phyloP scores from a whole-genome alignment of 768 basidiomycete species.

The Boletus vermiculosoides region DNA sequence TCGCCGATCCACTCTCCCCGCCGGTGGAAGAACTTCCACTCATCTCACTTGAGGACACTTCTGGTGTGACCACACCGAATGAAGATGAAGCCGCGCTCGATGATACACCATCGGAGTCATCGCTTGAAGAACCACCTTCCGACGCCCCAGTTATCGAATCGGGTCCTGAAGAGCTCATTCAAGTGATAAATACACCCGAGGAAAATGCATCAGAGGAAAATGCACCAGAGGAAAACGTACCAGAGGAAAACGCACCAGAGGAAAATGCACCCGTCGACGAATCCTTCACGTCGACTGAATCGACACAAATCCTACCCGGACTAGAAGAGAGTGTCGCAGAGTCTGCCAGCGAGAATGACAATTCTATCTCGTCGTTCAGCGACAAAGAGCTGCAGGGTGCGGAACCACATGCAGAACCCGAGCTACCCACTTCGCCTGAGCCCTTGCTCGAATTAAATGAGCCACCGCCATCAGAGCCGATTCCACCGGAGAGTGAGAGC shows the following conservation, averaged over 20 bases:
- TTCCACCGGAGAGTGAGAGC: slow-evolving; percentile 34
- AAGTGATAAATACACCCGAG: background rate
- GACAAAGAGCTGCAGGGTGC: background rate
- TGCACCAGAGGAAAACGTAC: slow-evolving; percentile 5
- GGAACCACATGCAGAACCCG: slow-evolving; percentile 9
- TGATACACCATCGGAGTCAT: slow-evolving; percentile 2
- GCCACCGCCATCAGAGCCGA: slow-evolving; percentile 32
- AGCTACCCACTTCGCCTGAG: slow-evolving; percentile 4
- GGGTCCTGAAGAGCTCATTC: slow-evolving; percentile 7
- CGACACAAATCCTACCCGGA: background rate
- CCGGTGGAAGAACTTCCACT: slow-evolving; percentile 29
- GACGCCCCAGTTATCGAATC: slow-evolving; percentile 10
- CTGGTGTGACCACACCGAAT: background rate
- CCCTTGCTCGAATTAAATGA: slow-evolving; percentile 28
- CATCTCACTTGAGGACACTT: slow-evolving; percentile 24
- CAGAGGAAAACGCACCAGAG: background rate
- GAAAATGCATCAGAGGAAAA: slow-evolving; percentile 6
- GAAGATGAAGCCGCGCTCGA: background rate
- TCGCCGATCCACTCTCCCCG: slow-evolving; percentile 24
- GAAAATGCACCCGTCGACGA: slow-evolving; percentile 2
- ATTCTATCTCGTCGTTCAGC: background rate
- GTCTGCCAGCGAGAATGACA: slow-evolving; percentile 8
- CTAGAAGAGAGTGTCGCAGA: slow-evolving; percentile 4
- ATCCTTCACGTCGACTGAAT: slow-evolving; percentile 1
- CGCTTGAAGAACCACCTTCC: background rate